Base-by-base conservation (phyloP, 31 red algal genomes). In the Asparagopsis taxiformis region DNA sequence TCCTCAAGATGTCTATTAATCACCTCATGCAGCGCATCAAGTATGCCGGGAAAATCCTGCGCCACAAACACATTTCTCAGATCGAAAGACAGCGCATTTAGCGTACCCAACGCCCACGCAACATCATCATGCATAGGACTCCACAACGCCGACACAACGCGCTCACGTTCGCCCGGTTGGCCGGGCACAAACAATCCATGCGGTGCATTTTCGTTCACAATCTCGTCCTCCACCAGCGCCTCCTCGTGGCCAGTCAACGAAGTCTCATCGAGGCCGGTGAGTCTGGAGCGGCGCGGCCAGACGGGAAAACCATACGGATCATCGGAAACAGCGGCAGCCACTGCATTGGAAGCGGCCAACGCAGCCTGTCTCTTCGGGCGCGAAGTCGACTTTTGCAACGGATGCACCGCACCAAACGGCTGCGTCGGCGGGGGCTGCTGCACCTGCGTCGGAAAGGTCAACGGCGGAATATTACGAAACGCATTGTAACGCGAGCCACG, bases 91-190 rank as follows among this genome's bases (percentile, higher is more conserved):
- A 93, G 72, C 3, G 83, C 82, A 41, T 90, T 93, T 15, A 93
- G 51, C 2, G 89, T 90, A 38, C 73, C 82, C 25, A 98, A 50
- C 0, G 84, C 94, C 94, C 94, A 98, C 25, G 72, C 77, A 8
- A 93, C 67, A 43, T 93, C 90, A 43, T 93, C 94, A 28, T 83
- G 84, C 34, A 85, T 59, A 1, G 75, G 79, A 48, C 80, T 85
- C 80, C 75, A 72, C 38, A 96, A 60, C 46, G 87, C 72, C 30
- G 79, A 55, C 23, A 97, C 93, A 1, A 97, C 74, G 13, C 80
- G 79, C 54, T 91, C 83, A 16, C 79, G 70, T 32, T 97, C 87
- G 5, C 67, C 77, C 23, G 75, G 88, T 31, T 82, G 82, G 23
- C 55, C 48, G 30, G 72, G 82, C 6, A 68, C 52, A 58, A 62